Evolutionary conservation across 805 yeast genomes (phyloP).

Genomic region (Huiozyma sinensis): DNA sequence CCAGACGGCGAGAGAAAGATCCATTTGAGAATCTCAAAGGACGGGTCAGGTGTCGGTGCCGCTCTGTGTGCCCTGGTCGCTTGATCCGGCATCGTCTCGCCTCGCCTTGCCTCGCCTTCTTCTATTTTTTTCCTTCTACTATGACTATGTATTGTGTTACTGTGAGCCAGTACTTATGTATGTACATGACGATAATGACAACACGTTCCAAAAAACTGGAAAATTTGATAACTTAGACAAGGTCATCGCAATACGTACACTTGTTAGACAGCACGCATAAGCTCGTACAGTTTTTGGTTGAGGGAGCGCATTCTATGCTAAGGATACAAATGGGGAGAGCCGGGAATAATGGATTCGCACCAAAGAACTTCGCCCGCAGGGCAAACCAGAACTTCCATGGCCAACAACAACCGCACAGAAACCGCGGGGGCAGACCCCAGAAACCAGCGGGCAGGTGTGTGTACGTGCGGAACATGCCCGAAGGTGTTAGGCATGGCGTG

Average conservation of each 20-base stretch:
- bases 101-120: too few relatives aligned
- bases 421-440: background rate
- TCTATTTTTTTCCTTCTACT: background rate
- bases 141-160: too few relatives aligned
- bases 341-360: background rate
- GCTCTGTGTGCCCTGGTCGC: conserved; percentile 71
- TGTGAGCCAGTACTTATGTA: too few relatives aligned
- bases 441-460: background rate
- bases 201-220: background rate
- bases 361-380: background rate
- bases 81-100: too few relatives aligned
- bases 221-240: background rate
- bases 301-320: background rate
- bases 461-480: conserved; percentile 8
- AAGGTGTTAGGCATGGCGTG: conserved; percentile 4
- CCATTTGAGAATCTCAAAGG: conserved; percentile 75
- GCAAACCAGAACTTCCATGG: too few relatives aligned
- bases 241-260: background rate
- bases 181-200: too few relatives aligned
- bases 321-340: too few relatives aligned
- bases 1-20: conserved; percentile 65
- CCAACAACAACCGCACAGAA: background rate
- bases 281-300: too few relatives aligned
- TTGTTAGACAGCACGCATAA: background rate
- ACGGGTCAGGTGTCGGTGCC: conserved; percentile 96